Evolutionary conservation across 2,329 filamentous ascomycete species (phyloP), one percentile per base, ranked within the genome.

Genomic region (Arthrobotrys entomopaga): DNA sequence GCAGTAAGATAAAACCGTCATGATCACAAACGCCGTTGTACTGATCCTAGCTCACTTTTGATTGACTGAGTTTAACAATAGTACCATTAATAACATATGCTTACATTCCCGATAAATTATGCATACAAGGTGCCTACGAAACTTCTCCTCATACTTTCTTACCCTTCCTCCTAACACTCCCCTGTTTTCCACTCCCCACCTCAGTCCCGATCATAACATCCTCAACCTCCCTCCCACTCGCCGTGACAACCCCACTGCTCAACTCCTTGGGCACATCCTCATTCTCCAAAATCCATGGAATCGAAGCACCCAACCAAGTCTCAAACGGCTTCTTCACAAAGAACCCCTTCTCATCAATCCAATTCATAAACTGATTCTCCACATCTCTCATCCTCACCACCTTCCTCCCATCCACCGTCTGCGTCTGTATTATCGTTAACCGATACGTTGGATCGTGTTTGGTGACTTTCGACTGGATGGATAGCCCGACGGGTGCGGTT

Each of bases 381-480:
- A 93, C 81, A 76, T 87, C 84, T 72, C 79, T 16, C 83, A 83
- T 74, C 85, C 79, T 46, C 81, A 77, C 50, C 34, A 59, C 65
- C 26, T 26, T 77, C 53, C 60, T 77, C 59, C 81, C 80, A 72
- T 80, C 81, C 42, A 80, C 79, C 71, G 82, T 83, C 38, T 81
- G 78, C 40, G 64, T 84, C 64, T 88, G 82, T 53, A 84, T 86
- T 59, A 97, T 85, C 49, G 86, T 88, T 73, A 97, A 83, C 79
- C 91, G 86, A 84, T 99, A 99, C 50, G 88, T 86, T 0, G 93
- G 92, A 43, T 89, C 86, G 82, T 93, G 88, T 81, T 97, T 97
- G 80, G 90, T 89, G 0, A 88, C 88, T 0, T 86, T 87, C 43
- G 89, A 91, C 1, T 86, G 84, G 77, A 98, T 89, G 15, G 87